These are phyloP conservation scores for Raphanus hybrid DNA, from an alignment of 441 rosid genomes.

Conservation along the genomic window DNA sequence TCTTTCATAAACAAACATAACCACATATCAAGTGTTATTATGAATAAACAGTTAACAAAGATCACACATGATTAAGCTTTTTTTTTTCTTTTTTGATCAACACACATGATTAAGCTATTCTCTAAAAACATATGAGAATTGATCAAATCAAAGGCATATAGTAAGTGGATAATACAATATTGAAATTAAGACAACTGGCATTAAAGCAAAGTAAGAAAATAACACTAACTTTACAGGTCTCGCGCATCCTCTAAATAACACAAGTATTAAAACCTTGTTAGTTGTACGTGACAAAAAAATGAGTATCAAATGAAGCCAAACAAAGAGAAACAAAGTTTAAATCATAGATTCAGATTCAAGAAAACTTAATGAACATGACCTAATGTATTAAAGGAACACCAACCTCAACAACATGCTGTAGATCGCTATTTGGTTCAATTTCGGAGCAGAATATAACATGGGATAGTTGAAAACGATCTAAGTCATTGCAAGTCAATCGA, in stretches of 20 bases:
- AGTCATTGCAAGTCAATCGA: neutral
- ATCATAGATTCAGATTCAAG: neutral
- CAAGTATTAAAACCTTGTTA: constrained; percentile 24
- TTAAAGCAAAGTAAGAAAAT: neutral
- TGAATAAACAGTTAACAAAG: too few relatives aligned
- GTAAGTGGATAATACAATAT: too few relatives aligned
- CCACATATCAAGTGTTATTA: too few relatives aligned
- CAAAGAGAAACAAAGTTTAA: neutral
- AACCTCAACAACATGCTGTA: constrained; percentile 91
- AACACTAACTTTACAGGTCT: constrained; percentile 80
- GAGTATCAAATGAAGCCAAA: neutral
- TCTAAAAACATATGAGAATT: too few relatives aligned
- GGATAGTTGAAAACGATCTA: constrained; percentile 8
- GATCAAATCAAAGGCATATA: too few relatives aligned
- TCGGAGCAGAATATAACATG: constrained; percentile 45
- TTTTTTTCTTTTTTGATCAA: too few relatives aligned
- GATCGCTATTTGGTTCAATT: constrained; percentile 85
- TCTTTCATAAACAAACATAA: too few relatives aligned
- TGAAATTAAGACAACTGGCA: neutral
- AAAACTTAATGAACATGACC: neutral
- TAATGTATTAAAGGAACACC: constrained; percentile 12
- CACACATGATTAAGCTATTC: too few relatives aligned
- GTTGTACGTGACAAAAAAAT: neutral
- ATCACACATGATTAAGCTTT: too few relatives aligned
- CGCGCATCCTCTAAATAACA: constrained; percentile 80